A percentile compares a stretch with the other conserved stretches of the same genome.
Evolutionary conservation across 2,329 filamentous ascomycete species (phyloP).

Genomic region (Claviceps sp.): DNA sequence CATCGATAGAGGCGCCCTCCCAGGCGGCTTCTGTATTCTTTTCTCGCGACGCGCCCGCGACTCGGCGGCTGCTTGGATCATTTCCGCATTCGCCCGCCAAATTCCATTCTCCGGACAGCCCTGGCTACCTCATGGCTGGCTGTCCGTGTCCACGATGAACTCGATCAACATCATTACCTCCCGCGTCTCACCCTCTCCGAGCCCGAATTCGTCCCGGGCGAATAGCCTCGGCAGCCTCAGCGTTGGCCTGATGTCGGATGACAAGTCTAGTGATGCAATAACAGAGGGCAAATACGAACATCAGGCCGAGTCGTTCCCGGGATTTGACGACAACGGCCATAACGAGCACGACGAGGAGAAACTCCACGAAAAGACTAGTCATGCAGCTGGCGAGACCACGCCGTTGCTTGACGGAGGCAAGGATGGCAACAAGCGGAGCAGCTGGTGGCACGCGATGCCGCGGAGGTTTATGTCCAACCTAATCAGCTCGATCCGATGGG

Average conservation of each 20-base stretch:
- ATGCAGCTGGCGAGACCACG: constrained; percentile 44
- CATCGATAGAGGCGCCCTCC: neutral
- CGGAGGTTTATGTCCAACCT: constrained; percentile 59
- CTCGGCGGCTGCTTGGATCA: neutral
- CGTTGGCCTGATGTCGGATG: constrained; percentile 30
- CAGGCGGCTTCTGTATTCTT: neutral
- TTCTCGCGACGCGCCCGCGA: neutral
- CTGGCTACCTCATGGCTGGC: constrained; percentile 37
- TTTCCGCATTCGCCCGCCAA: neutral
- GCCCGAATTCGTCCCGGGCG: constrained; percentile 41
- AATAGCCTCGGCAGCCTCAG: constrained; percentile 45
- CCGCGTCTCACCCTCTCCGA: constrained; percentile 54
- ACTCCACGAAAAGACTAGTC: constrained; percentile 21
- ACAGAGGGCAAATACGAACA: constrained; percentile 22
- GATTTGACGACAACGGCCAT: constrained; percentile 24
- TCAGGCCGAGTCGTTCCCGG: constrained; percentile 23
- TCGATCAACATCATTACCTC: constrained; percentile 88
- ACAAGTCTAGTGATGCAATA: constrained; percentile 20
- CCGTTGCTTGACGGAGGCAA: constrained; percentile 37
- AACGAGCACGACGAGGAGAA: constrained; percentile 24
- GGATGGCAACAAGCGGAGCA: constrained; percentile 22
- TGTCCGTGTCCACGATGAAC: constrained; percentile 63
- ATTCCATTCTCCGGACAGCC: constrained; percentile 2
- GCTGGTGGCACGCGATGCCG: constrained; percentile 45
- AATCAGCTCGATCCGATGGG: constrained; percentile 61